phyloP scores from a whole-genome alignment of 2,329 filamentous ascomycete genomes.

The Phoma herbarum region DNA sequence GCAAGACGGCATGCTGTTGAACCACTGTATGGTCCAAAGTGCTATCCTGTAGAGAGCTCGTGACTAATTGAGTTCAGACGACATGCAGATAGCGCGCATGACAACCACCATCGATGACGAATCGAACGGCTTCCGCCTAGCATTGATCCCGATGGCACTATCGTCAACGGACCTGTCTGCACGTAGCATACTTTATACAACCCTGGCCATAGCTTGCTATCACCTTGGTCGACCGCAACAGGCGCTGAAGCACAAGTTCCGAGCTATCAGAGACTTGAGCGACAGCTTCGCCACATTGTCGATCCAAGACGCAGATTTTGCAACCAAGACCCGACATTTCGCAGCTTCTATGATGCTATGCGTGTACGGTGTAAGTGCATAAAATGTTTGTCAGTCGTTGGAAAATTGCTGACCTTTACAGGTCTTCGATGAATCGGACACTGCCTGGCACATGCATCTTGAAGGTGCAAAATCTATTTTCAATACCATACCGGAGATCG shows the following conservation, averaged over 20 bases:
- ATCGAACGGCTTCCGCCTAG: constrained; percentile 57
- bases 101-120: constrained; percentile 58
- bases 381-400: background rate
- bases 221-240: constrained; percentile 53
- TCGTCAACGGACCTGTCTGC: constrained; percentile 45
- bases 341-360: constrained; percentile 62
- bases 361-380: constrained; percentile 55
- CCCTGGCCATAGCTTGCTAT: constrained; percentile 57
- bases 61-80: constrained; percentile 52
- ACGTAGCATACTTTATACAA: constrained; percentile 55
- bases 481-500: constrained; percentile 34
- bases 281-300: constrained; percentile 46
- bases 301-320: constrained; percentile 26
- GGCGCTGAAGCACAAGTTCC: constrained; percentile 56
- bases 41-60: constrained; percentile 12
- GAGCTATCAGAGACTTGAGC: constrained; percentile 54
- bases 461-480: constrained; percentile 55
- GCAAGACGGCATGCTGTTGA: constrained; percentile 33
- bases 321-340: constrained; percentile 52
- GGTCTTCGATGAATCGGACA: constrained; percentile 61
- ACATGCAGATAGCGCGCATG: constrained; percentile 54
- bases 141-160: constrained; percentile 59
- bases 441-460: constrained; percentile 58
- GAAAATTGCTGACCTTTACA: constrained; percentile 23
- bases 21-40: constrained; percentile 1